Percentiles rank a stretch among this genome's conserved stretches.
Conservation (phyloP, 208 protist species). For the Trypanosoma lewisi region DNA sequence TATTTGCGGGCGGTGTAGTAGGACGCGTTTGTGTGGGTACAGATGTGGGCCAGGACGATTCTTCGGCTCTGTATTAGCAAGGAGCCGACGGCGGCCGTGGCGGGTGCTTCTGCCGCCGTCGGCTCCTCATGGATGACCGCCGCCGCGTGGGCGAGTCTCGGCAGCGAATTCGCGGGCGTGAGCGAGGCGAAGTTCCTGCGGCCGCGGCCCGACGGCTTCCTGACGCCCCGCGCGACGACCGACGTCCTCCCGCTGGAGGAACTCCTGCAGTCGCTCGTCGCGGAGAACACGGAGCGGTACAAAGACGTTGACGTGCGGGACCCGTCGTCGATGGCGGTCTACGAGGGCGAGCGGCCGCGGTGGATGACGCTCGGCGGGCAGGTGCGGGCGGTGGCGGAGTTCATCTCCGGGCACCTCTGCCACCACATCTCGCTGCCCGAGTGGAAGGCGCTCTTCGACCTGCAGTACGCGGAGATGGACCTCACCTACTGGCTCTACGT, state of each 20-base stretch:
- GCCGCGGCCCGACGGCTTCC: constrained; percentile 56
- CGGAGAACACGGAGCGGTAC: constrained; percentile 72
- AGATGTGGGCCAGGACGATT: constrained; percentile 21
- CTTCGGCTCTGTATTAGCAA: constrained; percentile 26
- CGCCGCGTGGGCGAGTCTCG: constrained; percentile 79
- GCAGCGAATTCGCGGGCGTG: constrained; percentile 75
- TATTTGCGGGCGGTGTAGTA: background rate
- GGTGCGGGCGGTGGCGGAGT: constrained; percentile 82
- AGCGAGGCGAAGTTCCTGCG: constrained; percentile 75
- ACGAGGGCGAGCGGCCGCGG: constrained; percentile 72
- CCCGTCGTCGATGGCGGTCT: constrained; percentile 76
- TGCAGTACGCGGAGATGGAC: constrained; percentile 89
- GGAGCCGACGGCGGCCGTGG: background rate
- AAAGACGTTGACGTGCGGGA: constrained; percentile 80
- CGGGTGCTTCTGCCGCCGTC: constrained; percentile 3
- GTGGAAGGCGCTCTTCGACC: constrained; percentile 83
- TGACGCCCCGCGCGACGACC: constrained; percentile 77
- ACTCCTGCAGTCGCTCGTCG: constrained; percentile 57
- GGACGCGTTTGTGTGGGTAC: background rate
- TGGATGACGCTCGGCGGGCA: constrained; percentile 86
- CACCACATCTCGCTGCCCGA: constrained; percentile 84
- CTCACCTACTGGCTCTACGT: constrained; percentile 90
- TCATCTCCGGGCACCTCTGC: constrained; percentile 86
- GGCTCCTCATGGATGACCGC: constrained; percentile 73
- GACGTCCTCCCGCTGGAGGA: constrained; percentile 67